Evolutionary conservation across 1,284 basidiomycete genomes (phyloP).

Genomic region (Ustilago curta): DNA sequence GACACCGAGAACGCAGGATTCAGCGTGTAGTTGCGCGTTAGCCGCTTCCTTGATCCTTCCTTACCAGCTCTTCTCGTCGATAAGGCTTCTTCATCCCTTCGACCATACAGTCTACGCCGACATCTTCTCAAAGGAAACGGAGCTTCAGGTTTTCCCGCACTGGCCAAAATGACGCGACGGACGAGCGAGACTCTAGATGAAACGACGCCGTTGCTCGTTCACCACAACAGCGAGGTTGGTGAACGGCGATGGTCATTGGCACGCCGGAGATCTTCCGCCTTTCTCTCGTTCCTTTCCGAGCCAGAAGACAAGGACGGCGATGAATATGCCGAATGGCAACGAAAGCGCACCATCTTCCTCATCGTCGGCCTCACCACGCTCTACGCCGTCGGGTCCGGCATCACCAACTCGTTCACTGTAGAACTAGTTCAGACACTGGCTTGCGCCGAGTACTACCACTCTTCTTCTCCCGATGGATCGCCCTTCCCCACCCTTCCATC

Average conservation of each 20-base stretch:
- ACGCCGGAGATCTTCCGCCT: constrained; percentile 38
- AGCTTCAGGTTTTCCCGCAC: not conserved
- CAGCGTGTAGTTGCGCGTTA: not conserved
- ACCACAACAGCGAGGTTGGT: constrained; percentile 8
- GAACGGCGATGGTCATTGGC: constrained; percentile 29
- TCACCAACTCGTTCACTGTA: constrained; percentile 20
- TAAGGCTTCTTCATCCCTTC: too few relatives aligned
- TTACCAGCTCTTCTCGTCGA: too few relatives aligned
- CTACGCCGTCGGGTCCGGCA: constrained; percentile 15
- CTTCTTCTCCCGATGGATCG: constrained; percentile 8
- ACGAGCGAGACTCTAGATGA: constrained; percentile 15
- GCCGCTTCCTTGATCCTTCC: too few relatives aligned
- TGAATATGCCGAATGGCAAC: constrained; percentile 21
- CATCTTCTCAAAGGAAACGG: not conserved
- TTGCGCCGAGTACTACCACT: constrained; percentile 46
- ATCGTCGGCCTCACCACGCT: constrained; percentile 23
- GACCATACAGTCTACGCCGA: too few relatives aligned
- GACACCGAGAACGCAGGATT: too few relatives aligned
- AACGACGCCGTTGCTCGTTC: constrained; percentile 27
- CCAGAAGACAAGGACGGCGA: constrained; percentile 37
- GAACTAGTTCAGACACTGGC: constrained; percentile 36
- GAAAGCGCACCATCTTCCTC: constrained; percentile 20
- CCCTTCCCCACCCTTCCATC: constrained; percentile 22
- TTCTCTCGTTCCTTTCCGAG: constrained; percentile 43
- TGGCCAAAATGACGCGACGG: constrained; percentile 25